Evolutionary conservation across 2,329 filamentous ascomycete species (phyloP), one percentile per base, ranked within the genome.

Genomic region (Xylaria polymorpha): DNA sequence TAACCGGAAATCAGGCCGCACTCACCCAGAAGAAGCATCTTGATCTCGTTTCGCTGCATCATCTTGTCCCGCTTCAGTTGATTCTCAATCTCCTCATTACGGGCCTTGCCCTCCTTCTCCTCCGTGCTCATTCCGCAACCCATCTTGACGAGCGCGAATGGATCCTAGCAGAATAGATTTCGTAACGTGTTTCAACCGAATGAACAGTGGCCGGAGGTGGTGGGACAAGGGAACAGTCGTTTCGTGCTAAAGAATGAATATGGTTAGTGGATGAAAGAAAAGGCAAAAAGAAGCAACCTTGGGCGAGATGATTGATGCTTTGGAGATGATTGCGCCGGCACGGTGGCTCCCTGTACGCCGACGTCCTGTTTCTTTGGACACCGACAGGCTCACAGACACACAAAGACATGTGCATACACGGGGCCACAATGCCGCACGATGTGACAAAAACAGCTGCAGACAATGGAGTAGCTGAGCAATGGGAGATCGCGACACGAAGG

Each of bases 71-170:
- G 90, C 90, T 98, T 98, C 81, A 98, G 87, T 87, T 98, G 95
- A 83, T 98, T 98, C 85, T 99, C 96, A 80, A 99, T 99, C 90
- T 98, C 95, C 88, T 99, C 96, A 82, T 99, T 98, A 78, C 96
- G 92, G 87, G 94, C 93, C 93, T 98, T 98, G 85, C 96, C 95
- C 94, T 98, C 96, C 92, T 98, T 98, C 86, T 98, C 96, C 87
- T 98, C 96, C 81, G 96, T 97, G 83, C 95, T 98, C 94, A 98
- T 97, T 85, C 95, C 95, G 84, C 96, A 99, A 90, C 96, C 96
- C 96, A 99, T 99, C 79, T 87, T 94, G 91, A 81, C 85, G 83
- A 82, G 71, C 75, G 39, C 58, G 39, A 44, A 70, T 18, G 53
- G 22, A 32, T 39, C 61, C 58, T 67, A 66, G 43, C 64, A 67